phyloP scores from a whole-genome alignment of 2,329 filamentous ascomycete genomes.

The Ophiostoma montium region DNA sequence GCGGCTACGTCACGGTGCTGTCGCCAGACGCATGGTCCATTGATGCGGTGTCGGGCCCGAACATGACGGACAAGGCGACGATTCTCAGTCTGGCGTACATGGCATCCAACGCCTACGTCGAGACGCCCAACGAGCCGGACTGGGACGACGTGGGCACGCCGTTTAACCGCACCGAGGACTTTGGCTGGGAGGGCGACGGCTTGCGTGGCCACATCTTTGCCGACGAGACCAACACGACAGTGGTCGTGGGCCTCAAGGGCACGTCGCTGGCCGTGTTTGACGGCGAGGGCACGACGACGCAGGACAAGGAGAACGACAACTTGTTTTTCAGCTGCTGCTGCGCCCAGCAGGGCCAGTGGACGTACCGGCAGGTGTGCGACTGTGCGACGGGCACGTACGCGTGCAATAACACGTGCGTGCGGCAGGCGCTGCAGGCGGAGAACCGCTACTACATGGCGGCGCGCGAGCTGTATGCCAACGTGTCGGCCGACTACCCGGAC shows the following conservation, averaged over 20 bases:
- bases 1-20: constrained; percentile 52
- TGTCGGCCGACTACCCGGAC: constrained; percentile 74
- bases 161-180: constrained; percentile 78
- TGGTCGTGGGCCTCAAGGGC: constrained; percentile 87
- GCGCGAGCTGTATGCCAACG: constrained; percentile 80
- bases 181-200: constrained; percentile 85
- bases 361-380: constrained; percentile 86
- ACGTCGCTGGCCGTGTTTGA: constrained; percentile 86
- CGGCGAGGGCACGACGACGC: constrained; percentile 90
- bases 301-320: constrained; percentile 97
- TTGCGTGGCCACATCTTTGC: constrained; percentile 86
- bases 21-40: constrained; percentile 67
- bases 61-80: constrained; percentile 74
- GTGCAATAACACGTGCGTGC: constrained; percentile 85
- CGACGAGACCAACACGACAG: constrained; percentile 69
- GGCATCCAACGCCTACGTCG: constrained; percentile 78
- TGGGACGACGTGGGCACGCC: constrained; percentile 70
- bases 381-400: constrained; percentile 77
- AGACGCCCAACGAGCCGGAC: constrained; percentile 53
- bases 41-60: constrained; percentile 64
- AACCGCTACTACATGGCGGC: constrained; percentile 86
- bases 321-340: constrained; percentile 97
- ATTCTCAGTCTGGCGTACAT: constrained; percentile 76
- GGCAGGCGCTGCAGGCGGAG: constrained; percentile 60
- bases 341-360: constrained; percentile 77